Evolutionary conservation across 192 early-diverging fungal genomes (phyloP).

Genomic region (Lobulomyces angularis): DNA sequence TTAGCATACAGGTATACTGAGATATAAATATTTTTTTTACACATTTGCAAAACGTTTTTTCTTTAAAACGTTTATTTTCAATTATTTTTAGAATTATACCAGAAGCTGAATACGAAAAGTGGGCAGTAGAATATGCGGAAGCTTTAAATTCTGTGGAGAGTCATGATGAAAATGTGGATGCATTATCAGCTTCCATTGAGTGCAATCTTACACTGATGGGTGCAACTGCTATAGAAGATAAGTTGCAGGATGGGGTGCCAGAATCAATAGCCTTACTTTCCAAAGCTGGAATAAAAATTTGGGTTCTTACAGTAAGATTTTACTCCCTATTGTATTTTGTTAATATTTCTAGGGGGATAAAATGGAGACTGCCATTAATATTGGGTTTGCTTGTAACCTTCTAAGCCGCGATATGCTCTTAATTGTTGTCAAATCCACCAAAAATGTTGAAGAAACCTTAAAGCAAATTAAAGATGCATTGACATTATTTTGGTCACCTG

Average conservation of each 20-base stretch:
- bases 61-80: no score
- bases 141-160: conserved; percentile 60
- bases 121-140: conserved; percentile 59
- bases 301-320: conserved; percentile 81
- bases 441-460: conserved; percentile 32
- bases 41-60: no score
- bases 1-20: conserved; percentile 75
- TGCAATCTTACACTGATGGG: conserved; percentile 68
- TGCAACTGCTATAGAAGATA: conserved; percentile 94
- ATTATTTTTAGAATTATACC: conserved; percentile 55
- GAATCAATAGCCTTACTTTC: conserved; percentile 73
- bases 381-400: conserved; percentile 67
- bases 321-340: no score
- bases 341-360: conserved; percentile 97
- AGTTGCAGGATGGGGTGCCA: conserved; percentile 90
- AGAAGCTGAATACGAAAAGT: conserved; percentile 58
- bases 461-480: conserved; percentile 46
- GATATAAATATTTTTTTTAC: no score
- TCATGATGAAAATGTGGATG: conserved; percentile 60
- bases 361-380: conserved; percentile 96
- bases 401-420: conserved; percentile 33
- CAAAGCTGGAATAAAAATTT: conserved; percentile 84
- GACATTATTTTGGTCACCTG: conserved; percentile 34
- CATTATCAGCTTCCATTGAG: conserved; percentile 68
- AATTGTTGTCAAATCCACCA: conserved; percentile 33